A percentile compares a stretch with the other conserved stretches of the same genome.
phyloP scores from a whole-genome alignment of 495 filamentous ascomycete species.

The Penicillium waksmanii region DNA sequence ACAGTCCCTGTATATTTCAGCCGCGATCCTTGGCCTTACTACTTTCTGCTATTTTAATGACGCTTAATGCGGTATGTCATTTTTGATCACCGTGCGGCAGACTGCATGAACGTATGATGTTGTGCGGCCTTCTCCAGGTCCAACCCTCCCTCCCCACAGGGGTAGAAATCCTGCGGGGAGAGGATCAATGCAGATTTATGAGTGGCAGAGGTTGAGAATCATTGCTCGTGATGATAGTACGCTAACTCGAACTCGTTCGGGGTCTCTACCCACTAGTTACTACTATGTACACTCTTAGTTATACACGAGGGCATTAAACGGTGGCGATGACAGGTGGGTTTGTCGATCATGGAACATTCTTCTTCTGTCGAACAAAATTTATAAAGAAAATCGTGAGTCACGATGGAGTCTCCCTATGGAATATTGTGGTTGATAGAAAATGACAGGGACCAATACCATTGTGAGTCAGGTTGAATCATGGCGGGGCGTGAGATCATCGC shows the following conservation, averaged over 20 bases:
- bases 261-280: no score
- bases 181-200: neutral
- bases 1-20: neutral
- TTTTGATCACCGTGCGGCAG: conserved; percentile 2
- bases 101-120: neutral
- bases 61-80: conserved; percentile 1
- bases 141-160: neutral
- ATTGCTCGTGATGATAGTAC: neutral
- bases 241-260: no score
- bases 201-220: neutral
- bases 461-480: conserved; percentile 30
- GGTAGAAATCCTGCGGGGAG: neutral
- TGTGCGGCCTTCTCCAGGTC: neutral
- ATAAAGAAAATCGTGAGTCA: no score
- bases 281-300: no score
- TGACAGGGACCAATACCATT: neutral
- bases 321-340: neutral
- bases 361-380: neutral
- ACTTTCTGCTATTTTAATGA: neutral
- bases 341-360: neutral
- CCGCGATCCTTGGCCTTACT: neutral
- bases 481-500: conserved; percentile 11
- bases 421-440: neutral
- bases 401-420: neutral
- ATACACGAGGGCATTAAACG: no score